Evolutionary conservation across 257 asterid species (phyloP).

Genomic region (Paulownia fortunei): DNA sequence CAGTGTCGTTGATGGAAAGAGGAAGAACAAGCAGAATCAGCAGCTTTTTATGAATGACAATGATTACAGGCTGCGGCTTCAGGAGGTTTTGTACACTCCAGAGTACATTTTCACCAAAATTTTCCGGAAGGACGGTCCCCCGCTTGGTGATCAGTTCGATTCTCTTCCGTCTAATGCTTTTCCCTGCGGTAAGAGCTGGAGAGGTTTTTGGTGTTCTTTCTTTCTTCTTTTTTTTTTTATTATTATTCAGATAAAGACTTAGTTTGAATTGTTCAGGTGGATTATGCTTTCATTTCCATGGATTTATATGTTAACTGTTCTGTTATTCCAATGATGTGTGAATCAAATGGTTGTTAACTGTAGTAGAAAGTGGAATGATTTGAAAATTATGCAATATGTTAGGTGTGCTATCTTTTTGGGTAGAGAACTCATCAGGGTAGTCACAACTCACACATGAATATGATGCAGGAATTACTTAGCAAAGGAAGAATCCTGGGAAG

Average conservation of each 20-base stretch:
- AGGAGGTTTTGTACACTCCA: constrained; percentile 72
- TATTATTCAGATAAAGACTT: neutral
- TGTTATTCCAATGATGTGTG: neutral
- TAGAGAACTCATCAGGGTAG: constrained; percentile 4
- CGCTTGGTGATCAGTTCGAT: constrained; percentile 78
- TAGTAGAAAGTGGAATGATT: neutral
- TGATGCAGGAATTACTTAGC: neutral
- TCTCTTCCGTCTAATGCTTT: constrained; percentile 68
- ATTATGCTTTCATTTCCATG: constrained; percentile 6
- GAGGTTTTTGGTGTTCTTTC: neutral
- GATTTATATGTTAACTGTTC: neutral
- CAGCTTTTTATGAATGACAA: constrained; percentile 57
- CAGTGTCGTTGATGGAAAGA: constrained; percentile 28
- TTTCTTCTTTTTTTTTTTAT: neutral
- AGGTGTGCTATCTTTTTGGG: neutral
- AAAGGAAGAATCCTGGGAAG: neutral
- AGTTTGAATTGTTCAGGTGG: constrained; percentile 18
- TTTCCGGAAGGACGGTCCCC: constrained; percentile 92
- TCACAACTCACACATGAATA: constrained; percentile 20
- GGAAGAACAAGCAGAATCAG: constrained; percentile 46
- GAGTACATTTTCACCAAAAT: constrained; percentile 69
- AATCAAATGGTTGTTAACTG: constrained; percentile 1
- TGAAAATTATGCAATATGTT: neutral
- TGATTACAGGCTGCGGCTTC: constrained; percentile 68
- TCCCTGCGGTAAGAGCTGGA: constrained; percentile 36